Evolutionary conservation across 768 basidiomycete species (phyloP), one percentile per base, ranked within the genome.

Genomic region (Russula lepida): DNA sequence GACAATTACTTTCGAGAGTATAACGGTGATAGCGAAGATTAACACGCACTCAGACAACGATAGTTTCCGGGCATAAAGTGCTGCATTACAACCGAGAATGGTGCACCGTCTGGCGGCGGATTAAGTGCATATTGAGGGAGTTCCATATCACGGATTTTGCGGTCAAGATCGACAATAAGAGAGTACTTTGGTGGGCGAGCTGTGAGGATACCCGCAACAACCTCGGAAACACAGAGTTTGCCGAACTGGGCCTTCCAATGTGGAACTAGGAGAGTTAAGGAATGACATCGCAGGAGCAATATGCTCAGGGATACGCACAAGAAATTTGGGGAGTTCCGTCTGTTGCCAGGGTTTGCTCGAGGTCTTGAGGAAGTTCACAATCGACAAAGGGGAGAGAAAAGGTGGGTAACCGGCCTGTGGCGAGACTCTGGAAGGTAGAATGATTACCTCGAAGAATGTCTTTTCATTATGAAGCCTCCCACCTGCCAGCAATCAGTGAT

Each of bases 401-500:
- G 0, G 85, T 84, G 13, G 86, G 79, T 25, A 86, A 71, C 46
- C 85, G 79, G 12, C 86, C 86, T 15, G 85, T 88, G 2, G 86
- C 85, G 44, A 87, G 77, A 68, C 83, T 84, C 85, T 86, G 33
- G 4, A 25, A 46, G 33, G 17, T 35, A 35, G 33, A 27, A 28
- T 28, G 51, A 4, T 37, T 30, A 60, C 27, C 44, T 43, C 27
- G 25, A 21, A 13, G 48, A 43, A 46, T n/a, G 4, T 7, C 9
- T 32, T 23, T 25, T 13, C n/a, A 28, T 28, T 25, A 7, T 23
- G 21, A 56, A 12, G 15, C 2, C 32, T n/a, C 58, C 12, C 61
- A 85, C 86, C 78, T 85, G 84, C 84, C 85, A 88, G 62, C 83
- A 82, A 69, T 88, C 86, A 0, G 85, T 84, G 64, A 86, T 84